Percentiles rank a stretch among this genome's conserved stretches.
Conservation (phyloP, 2,329 filamentous ascomycete species). For the Knufia fluminis region DNA sequence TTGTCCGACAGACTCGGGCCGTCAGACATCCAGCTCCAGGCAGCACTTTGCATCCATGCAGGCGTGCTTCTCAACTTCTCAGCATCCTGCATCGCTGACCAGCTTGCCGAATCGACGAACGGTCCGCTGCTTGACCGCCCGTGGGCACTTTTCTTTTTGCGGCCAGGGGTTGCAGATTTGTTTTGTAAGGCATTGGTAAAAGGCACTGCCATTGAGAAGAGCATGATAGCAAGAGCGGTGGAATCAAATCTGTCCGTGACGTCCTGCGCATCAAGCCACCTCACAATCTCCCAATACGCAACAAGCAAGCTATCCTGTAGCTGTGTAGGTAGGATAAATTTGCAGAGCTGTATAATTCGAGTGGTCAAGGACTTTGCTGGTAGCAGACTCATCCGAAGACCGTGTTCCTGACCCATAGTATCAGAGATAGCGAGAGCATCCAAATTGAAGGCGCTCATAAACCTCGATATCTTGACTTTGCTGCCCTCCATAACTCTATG, state of each 20-base stretch:
- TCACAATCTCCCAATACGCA: slow-evolving; percentile 64
- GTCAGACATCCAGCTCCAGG: slow-evolving; percentile 61
- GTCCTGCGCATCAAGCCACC: slow-evolving; percentile 51
- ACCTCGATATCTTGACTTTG: slow-evolving; percentile 13
- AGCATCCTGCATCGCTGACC: slow-evolving; percentile 40
- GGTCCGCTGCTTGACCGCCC: slow-evolving; percentile 43
- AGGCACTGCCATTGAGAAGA: slow-evolving; percentile 56
- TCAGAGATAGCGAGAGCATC: slow-evolving; percentile 61
- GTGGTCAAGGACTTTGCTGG: slow-evolving; percentile 55
- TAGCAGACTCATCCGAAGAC: slow-evolving; percentile 58
- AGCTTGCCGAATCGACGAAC: slow-evolving; percentile 24
- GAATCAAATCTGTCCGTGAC: slow-evolving; percentile 52
- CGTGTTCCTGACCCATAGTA: slow-evolving; percentile 52
- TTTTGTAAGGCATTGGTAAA: slow-evolving; percentile 39
- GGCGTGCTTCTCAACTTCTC: slow-evolving; percentile 36
- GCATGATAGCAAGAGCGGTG: slow-evolving; percentile 56
- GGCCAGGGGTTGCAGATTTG: slow-evolving; percentile 24
- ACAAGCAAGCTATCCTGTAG: slow-evolving; percentile 54
- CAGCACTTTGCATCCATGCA: slow-evolving; percentile 47
- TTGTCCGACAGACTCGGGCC: neutral
- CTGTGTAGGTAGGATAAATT: slow-evolving; percentile 52
- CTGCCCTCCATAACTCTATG: slow-evolving; percentile 15
- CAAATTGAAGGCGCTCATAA: slow-evolving; percentile 35
- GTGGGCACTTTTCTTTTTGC: slow-evolving; percentile 34
- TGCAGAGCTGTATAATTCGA: slow-evolving; percentile 52